Evolutionary conservation across 169 alveolate species (phyloP), one percentile per base, ranked within the genome.

Genomic region (Hepatocystis sp.): DNA sequence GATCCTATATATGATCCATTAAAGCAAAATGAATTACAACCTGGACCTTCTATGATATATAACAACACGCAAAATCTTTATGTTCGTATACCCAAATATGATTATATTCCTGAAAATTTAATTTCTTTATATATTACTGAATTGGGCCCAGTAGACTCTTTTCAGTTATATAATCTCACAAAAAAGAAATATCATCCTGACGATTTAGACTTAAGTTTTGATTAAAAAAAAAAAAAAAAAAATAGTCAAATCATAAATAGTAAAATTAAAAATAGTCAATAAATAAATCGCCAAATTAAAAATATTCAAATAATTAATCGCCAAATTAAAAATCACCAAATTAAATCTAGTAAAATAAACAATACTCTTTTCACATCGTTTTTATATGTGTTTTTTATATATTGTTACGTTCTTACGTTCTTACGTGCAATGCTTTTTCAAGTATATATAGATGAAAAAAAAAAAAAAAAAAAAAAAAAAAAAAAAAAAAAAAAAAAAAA

Each of bases 1-100:
- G 86, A 52, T 49, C 86, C 86, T n/a, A 56, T 71, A 27, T 71
- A 71, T 71, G 86, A 71, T 23, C 86, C 86, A 5, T 42, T 51
- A 46, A 71, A 25, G 34, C 67, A 71, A 55, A 71, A 71, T 56
- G 86, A 71, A 42, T 49, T 71, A 28, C 86, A 71, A 61, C 86
- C 86, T 4, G 86, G 86, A 0, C 86, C 86, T 21, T 46, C 86
- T 3, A 56, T 71, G 68, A 51, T 51, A 25, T 71, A 71, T 64
- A 46, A 71, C 39, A 64, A 58, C 34, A 32, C 64, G 11, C 76
- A 71, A 56, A 71, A 71, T 71, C 28, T 71, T 11, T 46, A 42
- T 30, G 71, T 71, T 5, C 61, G 86, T 23, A 71, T 71, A 11
- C 71, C 86, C 7, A 71, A 71, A 49, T 71, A 71, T 71, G 86